Base-by-base conservation (phyloP, 2,329 filamentous ascomycete species). In the Scedosporium aurantiacum region DNA sequence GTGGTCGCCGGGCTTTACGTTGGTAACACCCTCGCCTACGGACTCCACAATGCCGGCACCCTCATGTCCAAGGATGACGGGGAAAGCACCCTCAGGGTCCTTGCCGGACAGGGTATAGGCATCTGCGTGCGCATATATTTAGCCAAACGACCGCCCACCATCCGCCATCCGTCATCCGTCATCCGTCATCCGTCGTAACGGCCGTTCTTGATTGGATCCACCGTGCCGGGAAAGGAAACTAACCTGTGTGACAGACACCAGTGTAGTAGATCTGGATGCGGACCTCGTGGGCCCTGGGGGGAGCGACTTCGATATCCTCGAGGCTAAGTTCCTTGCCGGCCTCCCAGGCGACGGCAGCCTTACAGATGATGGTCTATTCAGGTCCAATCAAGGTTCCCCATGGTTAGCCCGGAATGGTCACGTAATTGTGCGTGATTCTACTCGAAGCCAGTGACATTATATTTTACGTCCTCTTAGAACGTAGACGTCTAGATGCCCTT, bases 241-340 rank as follows among this genome's bases (percentile, higher is more conserved):
- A 78, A 94, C 90, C 90, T 73, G 93, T 99, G 80, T 99, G 94
- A 82, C 94, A 99, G 73, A 99, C 94, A 77, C 94, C 94, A 60
- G 94, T 99, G 81, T 97, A 95, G 82, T 93, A 88, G 74, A 97
- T 90, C 81, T 97, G 80, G 72, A 99, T 96, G 70, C 94, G 90
- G 72, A 99, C 94, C 79, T 99, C 94, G 78, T 96, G 85, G 64
- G 93, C 92, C 76, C 82, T 86, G 63, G 94, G 94, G 65, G 93
- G 89, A 60, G 82, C 85, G 66, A 99, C 94, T 78, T 97, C 92
- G 70, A 99, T 82, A 68, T 96, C 90, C 78, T 99, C 94, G 68
- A 97, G 83, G 69, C 81, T 85, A 66, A 99, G 84, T 67, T 90
- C 87, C 79, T 96, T 90, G 73, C 89, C 92, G 57, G 94, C 91